A percentile compares a stretch with the other conserved stretches of the same genome.
phyloP scores from a whole-genome alignment of 345 rosid species.

The Citrus cavaleriei region DNA sequence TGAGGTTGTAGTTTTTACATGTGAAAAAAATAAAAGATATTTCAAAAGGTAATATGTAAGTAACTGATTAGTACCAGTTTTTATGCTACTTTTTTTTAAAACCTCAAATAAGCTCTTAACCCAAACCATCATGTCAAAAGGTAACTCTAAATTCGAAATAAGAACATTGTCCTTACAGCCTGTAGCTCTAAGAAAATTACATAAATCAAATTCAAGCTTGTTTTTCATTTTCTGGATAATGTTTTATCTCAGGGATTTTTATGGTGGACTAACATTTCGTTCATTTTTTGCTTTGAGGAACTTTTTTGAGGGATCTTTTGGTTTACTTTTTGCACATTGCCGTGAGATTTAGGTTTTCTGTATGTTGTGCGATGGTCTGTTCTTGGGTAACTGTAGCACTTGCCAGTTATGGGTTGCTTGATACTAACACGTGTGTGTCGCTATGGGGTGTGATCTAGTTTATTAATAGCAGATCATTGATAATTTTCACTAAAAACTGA shows the following conservation, averaged over 20 bases:
- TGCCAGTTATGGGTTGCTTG: neutral
- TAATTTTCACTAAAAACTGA: neutral
- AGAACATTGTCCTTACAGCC: neutral
- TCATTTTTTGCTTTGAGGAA: neutral
- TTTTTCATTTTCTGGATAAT: neutral
- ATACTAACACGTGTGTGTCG: neutral
- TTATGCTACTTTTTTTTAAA: neutral
- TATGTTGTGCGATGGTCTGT: neutral
- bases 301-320: neutral
- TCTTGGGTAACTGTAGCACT: neutral
- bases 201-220: neutral
- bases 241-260: neutral
- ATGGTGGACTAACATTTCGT: neutral
- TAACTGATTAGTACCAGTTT: neutral
- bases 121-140: neutral
- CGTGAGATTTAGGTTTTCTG: neutral
- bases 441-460: neutral
- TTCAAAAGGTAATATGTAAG: neutral
- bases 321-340: neutral
- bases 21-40: neutral
- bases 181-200: neutral
- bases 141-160: neutral
- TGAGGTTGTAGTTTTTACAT: neutral
- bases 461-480: neutral
- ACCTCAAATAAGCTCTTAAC: neutral